These are phyloP conservation scores for Abrus pulchellus DNA, from an alignment of 306 rosid genomes.

Conservation along the genomic window DNA sequence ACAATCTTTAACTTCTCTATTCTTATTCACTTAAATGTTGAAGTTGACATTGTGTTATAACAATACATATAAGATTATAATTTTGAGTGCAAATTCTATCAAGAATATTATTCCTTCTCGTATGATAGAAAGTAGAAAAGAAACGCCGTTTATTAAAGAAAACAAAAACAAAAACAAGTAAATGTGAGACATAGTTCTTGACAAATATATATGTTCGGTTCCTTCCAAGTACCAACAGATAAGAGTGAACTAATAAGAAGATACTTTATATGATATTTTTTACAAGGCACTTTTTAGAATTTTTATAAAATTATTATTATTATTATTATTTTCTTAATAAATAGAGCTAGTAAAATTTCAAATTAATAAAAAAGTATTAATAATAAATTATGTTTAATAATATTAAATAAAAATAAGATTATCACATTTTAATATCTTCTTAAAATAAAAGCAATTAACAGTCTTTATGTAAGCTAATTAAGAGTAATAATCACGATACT, in stretches of 20 bases:
- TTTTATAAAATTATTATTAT: too few relatives aligned
- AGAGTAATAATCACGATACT: background rate
- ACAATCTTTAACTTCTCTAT: background rate
- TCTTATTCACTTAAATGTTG: background rate
- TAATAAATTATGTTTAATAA: too few relatives aligned
- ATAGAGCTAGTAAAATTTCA: too few relatives aligned
- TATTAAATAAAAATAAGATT: too few relatives aligned
- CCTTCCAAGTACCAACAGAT: background rate
- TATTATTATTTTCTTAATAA: too few relatives aligned
- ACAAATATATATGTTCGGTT: background rate
- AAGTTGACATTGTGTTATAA: background rate
- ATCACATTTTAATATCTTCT: too few relatives aligned
- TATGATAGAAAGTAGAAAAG: background rate
- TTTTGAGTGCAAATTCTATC: background rate
- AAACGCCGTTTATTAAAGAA: background rate
- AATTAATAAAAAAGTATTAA: too few relatives aligned
- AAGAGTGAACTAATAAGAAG: background rate
- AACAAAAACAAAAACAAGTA: background rate
- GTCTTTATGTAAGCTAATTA: background rate
- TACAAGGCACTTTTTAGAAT: too few relatives aligned
- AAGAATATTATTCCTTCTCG: background rate
- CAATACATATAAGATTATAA: background rate
- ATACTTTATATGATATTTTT: background rate
- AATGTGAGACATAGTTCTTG: background rate
- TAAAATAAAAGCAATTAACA: too few relatives aligned